Evolutionary conservation across 2,329 filamentous ascomycete species (phyloP), one percentile per base, ranked within the genome.

Genomic region (Sporothrix variecibatus): DNA sequence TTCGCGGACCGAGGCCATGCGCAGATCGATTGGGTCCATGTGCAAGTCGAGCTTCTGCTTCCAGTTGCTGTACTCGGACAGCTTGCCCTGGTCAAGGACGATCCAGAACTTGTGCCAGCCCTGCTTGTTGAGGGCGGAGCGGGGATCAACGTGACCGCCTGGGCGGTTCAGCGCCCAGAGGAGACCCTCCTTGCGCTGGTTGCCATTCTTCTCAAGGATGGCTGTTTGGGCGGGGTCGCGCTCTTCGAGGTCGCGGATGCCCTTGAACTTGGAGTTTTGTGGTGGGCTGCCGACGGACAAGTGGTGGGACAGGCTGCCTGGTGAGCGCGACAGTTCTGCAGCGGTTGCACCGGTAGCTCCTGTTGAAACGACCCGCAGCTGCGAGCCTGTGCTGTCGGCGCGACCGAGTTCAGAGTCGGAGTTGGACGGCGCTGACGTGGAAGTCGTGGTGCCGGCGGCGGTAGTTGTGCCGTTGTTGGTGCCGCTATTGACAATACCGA

Each of bases 81-180:
- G 87, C 81, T 96, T 97, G 31, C 96, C 96, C 82, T 97, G 95
- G 81, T 98, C 97, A 62, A 99, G 87, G 1, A 99, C 96, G 77
- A 99, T 97, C 96, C 96, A 99, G 83, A 98, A 99, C 93, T 99
- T 99, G 82, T 99, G 96, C 96, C 96, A 99, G 70, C 94, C 95
- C 82, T 97, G 94, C 81, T 98, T 98, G 80, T 98, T 98, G 78
- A 99, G 86, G 23, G 94, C 95, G 78, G 77, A 75, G 23, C 96
- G 94, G 11, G 96, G 96, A 81, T 99, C 97, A 38, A 96, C 95
- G 81, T 99, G 96, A 74, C 94, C 95, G 23, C 95, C 95, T 2
- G 95, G 95, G 76, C 94, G 90, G 80, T 95, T 98, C 62, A 98
- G 85, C 34, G 97, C 94, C 96, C 96, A 99, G 8, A 99, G 83